Percentiles rank a stretch among this genome's conserved stretches.
Conservation (phyloP, 2,329 filamentous ascomycete genomes). For the Claviceps purpurea region DNA sequence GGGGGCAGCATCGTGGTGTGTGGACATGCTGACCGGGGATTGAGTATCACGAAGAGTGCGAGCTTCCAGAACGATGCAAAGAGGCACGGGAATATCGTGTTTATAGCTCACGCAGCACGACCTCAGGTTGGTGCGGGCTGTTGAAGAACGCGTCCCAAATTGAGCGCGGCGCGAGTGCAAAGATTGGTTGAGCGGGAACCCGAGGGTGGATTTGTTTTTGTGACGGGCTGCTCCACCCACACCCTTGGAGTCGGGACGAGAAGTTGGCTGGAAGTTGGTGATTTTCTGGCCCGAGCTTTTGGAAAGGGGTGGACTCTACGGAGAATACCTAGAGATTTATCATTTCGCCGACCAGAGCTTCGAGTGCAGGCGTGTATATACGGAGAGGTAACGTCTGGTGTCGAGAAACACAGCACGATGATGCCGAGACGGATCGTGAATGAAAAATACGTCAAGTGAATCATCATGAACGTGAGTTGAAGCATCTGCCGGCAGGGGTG, state of each 20-base stretch:
- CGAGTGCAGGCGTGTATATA: not conserved
- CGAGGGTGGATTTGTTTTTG: not conserved
- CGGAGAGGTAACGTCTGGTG: not conserved
- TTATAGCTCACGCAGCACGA: not conserved
- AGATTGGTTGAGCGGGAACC: not conserved
- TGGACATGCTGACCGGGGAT: not conserved
- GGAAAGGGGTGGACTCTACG: not conserved
- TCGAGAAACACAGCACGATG: not conserved
- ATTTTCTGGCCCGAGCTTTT: not conserved
- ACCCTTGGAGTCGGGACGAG: not conserved
- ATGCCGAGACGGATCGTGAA: no score
- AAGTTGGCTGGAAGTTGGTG: not conserved
- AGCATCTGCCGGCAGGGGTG: no score
- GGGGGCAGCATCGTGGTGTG: slow-evolving; percentile 32
- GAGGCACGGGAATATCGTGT: not conserved
- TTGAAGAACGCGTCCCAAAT: not conserved
- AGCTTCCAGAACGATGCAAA: not conserved
- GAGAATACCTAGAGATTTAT: not conserved
- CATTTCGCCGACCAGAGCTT: not conserved
- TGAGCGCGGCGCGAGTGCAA: not conserved
- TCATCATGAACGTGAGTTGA: no score
- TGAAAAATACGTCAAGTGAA: no score
- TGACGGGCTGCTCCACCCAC: not conserved
- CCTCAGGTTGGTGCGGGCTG: not conserved
- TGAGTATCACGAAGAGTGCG: not conserved